A percentile compares a stretch with the other conserved stretches of the same genome.
These are phyloP conservation scores for Rhizophagus sp. DNA, from an alignment of 192 early-diverging fungal species.

Conservation along the genomic window DNA sequence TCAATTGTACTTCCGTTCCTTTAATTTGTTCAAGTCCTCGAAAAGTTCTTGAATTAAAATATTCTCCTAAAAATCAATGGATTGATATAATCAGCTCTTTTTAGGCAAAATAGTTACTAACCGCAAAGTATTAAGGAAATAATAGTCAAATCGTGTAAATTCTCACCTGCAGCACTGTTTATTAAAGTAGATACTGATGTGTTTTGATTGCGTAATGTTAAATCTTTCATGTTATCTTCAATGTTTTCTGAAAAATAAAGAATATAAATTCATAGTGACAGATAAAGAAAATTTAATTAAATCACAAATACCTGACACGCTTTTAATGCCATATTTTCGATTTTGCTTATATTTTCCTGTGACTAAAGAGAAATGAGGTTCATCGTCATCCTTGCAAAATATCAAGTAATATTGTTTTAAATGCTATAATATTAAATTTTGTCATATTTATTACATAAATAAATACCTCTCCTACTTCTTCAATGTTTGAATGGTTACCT, in stretches of 20 bases:
- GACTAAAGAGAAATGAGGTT: conserved; percentile 89
- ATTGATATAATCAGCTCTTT: no score
- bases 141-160: not conserved
- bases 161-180: conserved; percentile 57
- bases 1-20: conserved; percentile 57
- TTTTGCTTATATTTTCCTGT: conserved; percentile 76
- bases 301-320: conserved; percentile 35
- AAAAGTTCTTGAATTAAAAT: conserved; percentile 75
- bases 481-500: conserved; percentile 33
- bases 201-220: conserved; percentile 60
- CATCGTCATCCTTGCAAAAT: conserved; percentile 56
- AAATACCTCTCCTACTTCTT: conserved; percentile 26
- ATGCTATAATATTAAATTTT: not conserved
- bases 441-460: not conserved
- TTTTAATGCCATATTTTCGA: conserved; percentile 45
- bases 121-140: no score
- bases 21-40: conserved; percentile 78
- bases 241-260: not conserved
- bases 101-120: no score
- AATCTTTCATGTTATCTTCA: conserved; percentile 33
- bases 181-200: conserved; percentile 54
- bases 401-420: not conserved
- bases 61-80: conserved; percentile 48
- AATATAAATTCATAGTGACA: not conserved
- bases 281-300: conserved; percentile 1